Evolutionary conservation across 2,329 filamentous ascomycete genomes (phyloP), one percentile per base, ranked within the genome.

Genomic region (Fusarium sp.): DNA sequence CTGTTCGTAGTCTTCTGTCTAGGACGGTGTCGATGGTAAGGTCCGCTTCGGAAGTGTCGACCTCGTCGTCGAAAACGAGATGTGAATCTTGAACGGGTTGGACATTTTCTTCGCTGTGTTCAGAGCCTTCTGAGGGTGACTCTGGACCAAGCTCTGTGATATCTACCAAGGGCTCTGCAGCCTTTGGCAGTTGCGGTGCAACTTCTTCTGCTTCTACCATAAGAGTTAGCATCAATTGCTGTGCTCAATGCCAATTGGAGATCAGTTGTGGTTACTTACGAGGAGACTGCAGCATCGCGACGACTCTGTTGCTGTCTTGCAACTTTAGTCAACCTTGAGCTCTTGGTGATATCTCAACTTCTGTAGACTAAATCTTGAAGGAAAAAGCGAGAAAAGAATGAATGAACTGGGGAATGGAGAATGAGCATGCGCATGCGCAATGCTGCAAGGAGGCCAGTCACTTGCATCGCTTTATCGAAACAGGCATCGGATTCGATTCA

Each of bases 211-310:
- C 17, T 50, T 50, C 46, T 24, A 3, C 4, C 4, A 18, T 1
- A 7, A 1, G 20, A 26, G 6, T 50, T 18, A 50, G 20, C 6
- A 18, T 26, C 8, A 15, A 18, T 26, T 26, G 20, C 0, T 1
- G 0, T 1, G 20, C 0, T 18, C 3, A 15, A 8, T 5, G 20
- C 0, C 33, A 26, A 18, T 39, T 18, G 4, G 2, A 10, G 11
- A 2, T 15, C 2, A 6, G 46, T 26, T 0, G 1, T 18, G 13
- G 46, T 8, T 1, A 50, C 46, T 26, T 39, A 50, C 46, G 46
- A 39, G 46, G 46, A 11, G 46, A 50, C 4, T 50, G 7, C 17
- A 50, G 20, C 46, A 50, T 50, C 2, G 46, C 15, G 33, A 50
- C 11, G 33, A 39, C 45, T 48, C 3, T 34, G 18, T 5, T 6